Conservation (phyloP, 441 rosid genomes). For the Pelargonium myrrhifolium region DNA sequence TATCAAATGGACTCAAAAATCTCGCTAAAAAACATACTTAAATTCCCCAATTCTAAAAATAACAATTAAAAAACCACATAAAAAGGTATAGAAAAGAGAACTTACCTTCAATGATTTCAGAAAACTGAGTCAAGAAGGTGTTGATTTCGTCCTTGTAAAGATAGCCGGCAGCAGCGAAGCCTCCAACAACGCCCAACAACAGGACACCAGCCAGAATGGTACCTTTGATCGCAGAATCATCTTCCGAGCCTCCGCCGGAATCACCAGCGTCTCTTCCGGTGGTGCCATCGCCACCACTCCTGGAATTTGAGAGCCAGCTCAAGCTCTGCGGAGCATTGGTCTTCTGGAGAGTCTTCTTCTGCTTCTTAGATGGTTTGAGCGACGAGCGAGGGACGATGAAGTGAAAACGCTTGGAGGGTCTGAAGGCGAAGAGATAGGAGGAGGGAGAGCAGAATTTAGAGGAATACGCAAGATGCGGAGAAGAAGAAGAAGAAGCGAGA, state of each 20-base stretch:
- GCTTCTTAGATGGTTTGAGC: constrained; percentile 61
- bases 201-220: constrained; percentile 78
- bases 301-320: constrained; percentile 66
- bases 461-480: constrained; percentile 22
- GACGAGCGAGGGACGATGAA: constrained; percentile 72
- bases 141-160: constrained; percentile 76
- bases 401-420: constrained; percentile 62
- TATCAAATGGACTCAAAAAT: no score
- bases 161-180: constrained; percentile 66
- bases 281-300: constrained; percentile 33
- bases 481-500: constrained; percentile 19
- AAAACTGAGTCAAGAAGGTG: constrained; percentile 64
- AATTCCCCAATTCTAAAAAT: background rate
- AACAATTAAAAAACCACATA: no score
- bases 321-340: constrained; percentile 55
- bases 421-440: constrained; percentile 36
- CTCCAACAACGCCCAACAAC: constrained; percentile 80
- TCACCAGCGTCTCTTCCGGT: constrained; percentile 20
- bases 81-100: background rate
- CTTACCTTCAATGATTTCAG: constrained; percentile 75
- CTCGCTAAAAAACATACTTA: no score
- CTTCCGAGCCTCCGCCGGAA: constrained; percentile 34
- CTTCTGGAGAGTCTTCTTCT: constrained; percentile 42
- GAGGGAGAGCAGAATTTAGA: constrained; percentile 23
- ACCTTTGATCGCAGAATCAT: constrained; percentile 65